Base-by-base conservation (phyloP, 2,329 filamentous ascomycete species). In the Neopestalotiopsis clavispora region DNA sequence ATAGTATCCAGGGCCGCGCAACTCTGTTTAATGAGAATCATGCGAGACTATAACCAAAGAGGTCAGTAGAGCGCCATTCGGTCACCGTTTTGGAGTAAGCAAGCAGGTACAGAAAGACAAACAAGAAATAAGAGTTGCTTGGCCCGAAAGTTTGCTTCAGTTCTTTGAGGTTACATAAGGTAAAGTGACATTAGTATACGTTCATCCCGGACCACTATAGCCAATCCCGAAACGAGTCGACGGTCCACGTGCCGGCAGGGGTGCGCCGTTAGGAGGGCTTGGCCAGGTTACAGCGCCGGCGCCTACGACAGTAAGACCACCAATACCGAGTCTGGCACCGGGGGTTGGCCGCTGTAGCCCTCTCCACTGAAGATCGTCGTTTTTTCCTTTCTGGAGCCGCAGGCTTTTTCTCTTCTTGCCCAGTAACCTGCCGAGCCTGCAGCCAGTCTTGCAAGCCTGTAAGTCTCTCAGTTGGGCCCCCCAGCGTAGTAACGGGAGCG, bases 271-370 rank as follows among this genome's bases (percentile, higher is more conserved):
- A 38, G 34, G 34, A 28, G 34, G 10, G 34, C 34, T 38, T 38
- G 59, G 59, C 59, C 59, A 38, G 14, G 59, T 62, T 34, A 38
- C n/a, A 34, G 17, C 28, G 34, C 32, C 12, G 59, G 59, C 32
- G 59, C 28, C 59, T 38, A 40, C 59, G n/a, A 62, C 17, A 62
- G n/a, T 62, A 38, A 62, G 32, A 40, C 59, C 59, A 62, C 59
- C 59, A 62, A 62, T 62, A 62, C 59, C 30, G 14, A 40, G 59
- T 34, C 59, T 40, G 30, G 30, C 34, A 62, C 57, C 30, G 28
- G 30, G 34, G 17, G 30, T 20, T 28, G 23, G n/a, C 3, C 12
- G 5, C 23, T 59, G 57, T 23, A 52, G 45, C 45, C 23, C 45
- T 52, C 45, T 52, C 45, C 45, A 52, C 45, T 20, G 17, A 9